Conservation (phyloP, 2,329 filamentous ascomycete genomes). For the Calonectria pteridis region DNA sequence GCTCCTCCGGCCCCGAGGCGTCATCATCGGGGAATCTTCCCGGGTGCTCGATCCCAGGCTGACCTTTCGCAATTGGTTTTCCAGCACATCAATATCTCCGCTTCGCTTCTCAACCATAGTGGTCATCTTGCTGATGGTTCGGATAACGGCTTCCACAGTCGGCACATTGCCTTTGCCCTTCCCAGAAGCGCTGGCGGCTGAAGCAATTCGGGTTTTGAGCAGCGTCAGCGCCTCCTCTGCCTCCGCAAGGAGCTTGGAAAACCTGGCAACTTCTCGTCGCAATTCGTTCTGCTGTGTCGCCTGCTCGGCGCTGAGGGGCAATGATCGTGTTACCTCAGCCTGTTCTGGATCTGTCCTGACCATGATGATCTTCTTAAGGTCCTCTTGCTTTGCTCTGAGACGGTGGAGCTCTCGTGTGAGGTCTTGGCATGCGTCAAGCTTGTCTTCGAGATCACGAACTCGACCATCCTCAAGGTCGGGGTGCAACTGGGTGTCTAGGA, state of each 20-base stretch:
- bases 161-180: constrained; percentile 69
- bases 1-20: constrained; percentile 53
- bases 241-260: constrained; percentile 81
- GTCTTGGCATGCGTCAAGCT: constrained; percentile 76
- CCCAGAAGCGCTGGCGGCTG: constrained; percentile 63
- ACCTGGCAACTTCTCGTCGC: constrained; percentile 78
- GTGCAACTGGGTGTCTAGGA: constrained; percentile 75
- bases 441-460: constrained; percentile 75
- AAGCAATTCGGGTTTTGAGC: constrained; percentile 81
- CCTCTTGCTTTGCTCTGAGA: constrained; percentile 80
- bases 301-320: constrained; percentile 88
- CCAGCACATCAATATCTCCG: constrained; percentile 90
- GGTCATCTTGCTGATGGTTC: constrained; percentile 94
- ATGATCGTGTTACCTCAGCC: constrained; percentile 71
- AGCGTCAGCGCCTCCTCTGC: constrained; percentile 85
- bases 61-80: constrained; percentile 85
- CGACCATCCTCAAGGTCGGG: constrained; percentile 74
- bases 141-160: constrained; percentile 91
- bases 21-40: constrained; percentile 58
- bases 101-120: constrained; percentile 91
- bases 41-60: constrained; percentile 62
- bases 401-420: constrained; percentile 78
- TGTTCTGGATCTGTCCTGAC: constrained; percentile 77
- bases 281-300: constrained; percentile 86
- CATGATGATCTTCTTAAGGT: constrained; percentile 81